A percentile compares a stretch with the other conserved stretches of the same genome.
These are phyloP conservation scores for Xylariaceae sp. DNA, from an alignment of 2,329 filamentous ascomycete species.

Conservation along the genomic window DNA sequence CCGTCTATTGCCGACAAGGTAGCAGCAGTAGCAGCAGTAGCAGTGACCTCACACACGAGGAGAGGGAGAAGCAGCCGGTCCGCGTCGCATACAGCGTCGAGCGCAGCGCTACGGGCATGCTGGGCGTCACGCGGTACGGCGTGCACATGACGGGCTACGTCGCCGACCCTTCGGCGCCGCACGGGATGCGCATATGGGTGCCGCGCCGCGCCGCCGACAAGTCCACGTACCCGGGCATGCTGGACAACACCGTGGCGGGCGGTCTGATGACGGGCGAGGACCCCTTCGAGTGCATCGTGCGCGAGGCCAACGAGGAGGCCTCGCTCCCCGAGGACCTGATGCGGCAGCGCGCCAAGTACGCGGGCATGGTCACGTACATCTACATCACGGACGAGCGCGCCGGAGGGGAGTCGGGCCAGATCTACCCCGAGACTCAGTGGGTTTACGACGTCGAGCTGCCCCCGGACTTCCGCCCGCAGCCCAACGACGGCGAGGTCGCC, in stretches of 20 bases:
- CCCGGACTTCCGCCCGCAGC: conserved; percentile 60
- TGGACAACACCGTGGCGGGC: conserved; percentile 91
- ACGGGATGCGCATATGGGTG: conserved; percentile 76
- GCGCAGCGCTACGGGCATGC: conserved; percentile 65
- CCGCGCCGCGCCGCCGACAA: conserved; percentile 71
- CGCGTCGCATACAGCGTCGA: conserved; percentile 73
- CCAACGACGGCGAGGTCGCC: conserved; percentile 85
- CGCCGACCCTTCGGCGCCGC: conserved; percentile 35
- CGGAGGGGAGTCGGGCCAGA: conserved; percentile 72
- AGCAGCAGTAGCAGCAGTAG: too few relatives aligned
- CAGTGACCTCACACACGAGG: too few relatives aligned
- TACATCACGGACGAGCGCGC: conserved; percentile 70
- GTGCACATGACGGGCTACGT: conserved; percentile 77
- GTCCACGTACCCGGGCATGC: conserved; percentile 82
- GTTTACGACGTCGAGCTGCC: conserved; percentile 82
- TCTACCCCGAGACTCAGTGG: conserved; percentile 90
- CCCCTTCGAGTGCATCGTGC: conserved; percentile 74
- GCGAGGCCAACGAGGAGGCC: conserved; percentile 87
- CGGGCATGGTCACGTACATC: conserved; percentile 76
- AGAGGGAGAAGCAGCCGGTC: too few relatives aligned
- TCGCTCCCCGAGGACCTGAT: conserved; percentile 67
- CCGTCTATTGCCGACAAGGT: conserved; percentile 63
- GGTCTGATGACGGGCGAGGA: conserved; percentile 74
- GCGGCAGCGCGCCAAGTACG: conserved; percentile 49
- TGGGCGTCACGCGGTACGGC: conserved; percentile 73